Evolutionary conservation across 176 grass and related monocot species (phyloP).

Genomic region (Eleusine indica): DNA sequence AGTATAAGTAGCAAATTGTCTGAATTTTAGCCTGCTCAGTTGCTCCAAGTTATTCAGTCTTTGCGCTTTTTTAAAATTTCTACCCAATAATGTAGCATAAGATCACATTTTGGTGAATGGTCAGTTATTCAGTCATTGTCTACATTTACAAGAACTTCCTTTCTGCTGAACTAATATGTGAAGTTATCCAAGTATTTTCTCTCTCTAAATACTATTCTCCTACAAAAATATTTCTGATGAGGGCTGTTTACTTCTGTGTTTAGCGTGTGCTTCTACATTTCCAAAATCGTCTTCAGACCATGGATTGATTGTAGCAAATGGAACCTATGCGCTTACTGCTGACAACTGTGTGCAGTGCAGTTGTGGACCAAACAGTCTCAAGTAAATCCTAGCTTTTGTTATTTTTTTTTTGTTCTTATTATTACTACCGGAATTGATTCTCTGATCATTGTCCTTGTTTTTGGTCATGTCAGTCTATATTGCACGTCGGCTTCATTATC

Average conservation of each 20-base stretch:
- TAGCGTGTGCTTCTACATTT: slow-evolving; percentile 87
- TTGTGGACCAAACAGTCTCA: slow-evolving; percentile 81
- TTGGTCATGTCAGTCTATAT: slow-evolving; percentile 63
- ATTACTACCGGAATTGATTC: slow-evolving; percentile 18
- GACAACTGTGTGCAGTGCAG: slow-evolving; percentile 88
- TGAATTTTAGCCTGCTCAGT: background rate
- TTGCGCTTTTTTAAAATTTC: background rate
- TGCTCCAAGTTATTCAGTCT: background rate
- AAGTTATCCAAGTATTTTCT: background rate
- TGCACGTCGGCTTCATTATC: slow-evolving; percentile 75
- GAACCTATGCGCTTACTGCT: slow-evolving; percentile 75
- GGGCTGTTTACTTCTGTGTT: slow-evolving; percentile 4
- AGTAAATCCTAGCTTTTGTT: slow-evolving; percentile 47
- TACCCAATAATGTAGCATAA: background rate
- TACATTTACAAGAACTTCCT: background rate
- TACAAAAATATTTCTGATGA: background rate
- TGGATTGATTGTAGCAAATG: slow-evolving; percentile 89
- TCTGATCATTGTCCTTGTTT: background rate
- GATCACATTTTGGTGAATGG: background rate
- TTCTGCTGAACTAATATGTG: background rate
- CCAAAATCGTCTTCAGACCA: slow-evolving; percentile 67
- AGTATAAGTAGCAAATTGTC: too few relatives aligned
- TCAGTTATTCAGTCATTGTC: background rate
- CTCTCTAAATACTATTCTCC: background rate
- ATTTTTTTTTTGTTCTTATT: background rate